Base-by-base conservation (phyloP, 1,139 yeast genomes). In the Taphrina communis region DNA sequence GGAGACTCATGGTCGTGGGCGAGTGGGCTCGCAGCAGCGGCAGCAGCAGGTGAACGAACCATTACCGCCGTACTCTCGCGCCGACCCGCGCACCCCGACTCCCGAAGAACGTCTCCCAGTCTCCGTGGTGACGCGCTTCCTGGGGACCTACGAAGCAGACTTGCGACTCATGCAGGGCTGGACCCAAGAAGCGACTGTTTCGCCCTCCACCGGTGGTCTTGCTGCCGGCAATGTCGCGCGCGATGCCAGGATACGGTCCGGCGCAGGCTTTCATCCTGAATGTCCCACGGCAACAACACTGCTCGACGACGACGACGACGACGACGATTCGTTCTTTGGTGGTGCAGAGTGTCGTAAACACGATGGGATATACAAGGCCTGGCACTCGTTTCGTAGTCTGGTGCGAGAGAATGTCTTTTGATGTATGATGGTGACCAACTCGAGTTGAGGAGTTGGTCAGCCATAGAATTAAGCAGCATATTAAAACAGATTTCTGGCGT, bases 131-230 rank as follows among this genome's bases (percentile, higher is more conserved):
- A 7, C 48, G 1, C 48, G 48, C 8, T 44, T 44, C 19, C 19
- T 44, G 48, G 48, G 48, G 17, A 44, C 48, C 8, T 44, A 44
- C 48, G 48, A 44, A 44, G n/a, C 48, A 44, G 48, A 44, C 19
- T n/a, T 44, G 19, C 48, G 9, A 44, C 48, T 44, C 48, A 44
- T 44, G 48, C 48, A 44, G 48, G 19, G 17, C 12, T 44, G 48
- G 48, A 25, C 31, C 31, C 31, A 25, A 25, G 31, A 25, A 25
- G 31, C 31, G 31, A 25, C 31, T 25, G 31, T 2, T 2, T 2
- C 6, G 48, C 48, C 48, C n/a, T 17, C 17, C 17, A 17, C 17
- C 17, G 17, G 17, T 17, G 17, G 17, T 17, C 17, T 17, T 17
- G 17, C 17, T 17, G 17, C 17, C 17, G 17, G 17, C 17, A 17